Evolutionary conservation across 257 asterid species (phyloP), one percentile per base, ranked within the genome.

Genomic region (Penstemon newberryi): DNA sequence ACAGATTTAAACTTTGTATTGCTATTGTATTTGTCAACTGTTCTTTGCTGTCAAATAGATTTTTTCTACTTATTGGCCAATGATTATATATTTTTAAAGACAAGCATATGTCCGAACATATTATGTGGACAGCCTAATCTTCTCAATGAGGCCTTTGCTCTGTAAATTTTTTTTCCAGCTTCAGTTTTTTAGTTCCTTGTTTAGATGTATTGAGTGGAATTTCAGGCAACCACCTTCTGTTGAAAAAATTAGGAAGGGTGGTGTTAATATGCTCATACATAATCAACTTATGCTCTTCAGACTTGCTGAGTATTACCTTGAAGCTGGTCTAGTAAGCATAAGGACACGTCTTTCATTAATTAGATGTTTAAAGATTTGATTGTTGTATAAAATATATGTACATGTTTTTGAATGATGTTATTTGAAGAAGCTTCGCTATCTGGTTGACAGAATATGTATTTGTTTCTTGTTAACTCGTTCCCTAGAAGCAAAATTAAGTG

Each of bases 401-500:
- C 33, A 25, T 25, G 33, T 25, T 25, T 15, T 25, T 25, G 33
- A 25, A 25, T 25, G 33, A 25, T 25, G 0, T 25, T 25, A 25
- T 25, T 25, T 2, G 33, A 25, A 25, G 33, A 25, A 25, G 92
- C 95, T 87, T 87, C 95, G 56, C 78, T 74, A 83, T 85, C 91
- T 87, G 88, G 95, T 85, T 72, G 79, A 39, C 61, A 55, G 89
- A 73, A 76, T 70, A 6, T 7, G 12, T 0, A 44, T 66, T 42
- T 0, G 64, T 83, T 76, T 67, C 89, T 65, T 79, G 59, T 61
- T 43, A 69, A 80, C 89, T 87, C 92, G 88, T 85, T 87, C 92
- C 95, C 89, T 85, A 46, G 92, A 86, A 88, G 90, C 92, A 25
- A 88, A 0, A 88, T 3, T 4, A 39, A 7, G 6, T n/a, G 89